These are phyloP conservation scores for Hymenotorrendiella dingleyae DNA, from an alignment of 2,329 filamentous ascomycete species.

Conservation along the genomic window DNA sequence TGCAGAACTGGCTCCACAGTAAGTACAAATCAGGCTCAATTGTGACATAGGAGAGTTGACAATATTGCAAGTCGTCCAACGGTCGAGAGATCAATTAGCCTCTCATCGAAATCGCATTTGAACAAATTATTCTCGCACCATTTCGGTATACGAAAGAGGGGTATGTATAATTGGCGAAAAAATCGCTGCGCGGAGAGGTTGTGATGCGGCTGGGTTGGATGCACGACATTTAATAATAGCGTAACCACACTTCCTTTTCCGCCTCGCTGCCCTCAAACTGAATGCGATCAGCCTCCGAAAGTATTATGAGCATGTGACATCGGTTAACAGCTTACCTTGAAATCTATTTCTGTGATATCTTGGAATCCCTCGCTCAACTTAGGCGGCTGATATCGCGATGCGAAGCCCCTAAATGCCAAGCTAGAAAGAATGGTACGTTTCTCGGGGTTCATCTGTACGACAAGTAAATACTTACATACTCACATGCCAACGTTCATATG, in stretches of 20 bases:
- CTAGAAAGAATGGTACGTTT: conserved; percentile 65
- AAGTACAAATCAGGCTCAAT: too few relatives aligned
- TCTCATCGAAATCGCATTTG: not conserved
- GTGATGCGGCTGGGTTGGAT: conserved; percentile 8
- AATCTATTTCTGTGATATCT: conserved; percentile 70
- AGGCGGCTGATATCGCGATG: conserved; percentile 67
- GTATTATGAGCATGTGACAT: not conserved
- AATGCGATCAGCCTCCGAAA: conserved; percentile 2
- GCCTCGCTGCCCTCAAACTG: conserved; percentile 41
- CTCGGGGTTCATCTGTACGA: conserved; percentile 70
- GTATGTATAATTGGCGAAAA: not conserved
- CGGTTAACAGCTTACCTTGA: conserved; percentile 45
- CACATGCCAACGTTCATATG: conserved; percentile 7
- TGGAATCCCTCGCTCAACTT: conserved; percentile 72
- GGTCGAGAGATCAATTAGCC: not conserved
- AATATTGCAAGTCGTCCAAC: too few relatives aligned
- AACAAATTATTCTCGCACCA: conserved; percentile 1
- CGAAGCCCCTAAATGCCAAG: conserved; percentile 74
- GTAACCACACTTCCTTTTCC: conserved; percentile 65
- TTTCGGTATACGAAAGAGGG: not conserved
- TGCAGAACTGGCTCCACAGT: too few relatives aligned
- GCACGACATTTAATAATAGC: conserved; percentile 51
- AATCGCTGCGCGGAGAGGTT: conserved; percentile 1
- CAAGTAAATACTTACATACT: conserved; percentile 2
- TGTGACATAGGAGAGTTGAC: too few relatives aligned